Base-by-base conservation (phyloP, 768 basidiomycete genomes). In the Myochromella boudieri region DNA sequence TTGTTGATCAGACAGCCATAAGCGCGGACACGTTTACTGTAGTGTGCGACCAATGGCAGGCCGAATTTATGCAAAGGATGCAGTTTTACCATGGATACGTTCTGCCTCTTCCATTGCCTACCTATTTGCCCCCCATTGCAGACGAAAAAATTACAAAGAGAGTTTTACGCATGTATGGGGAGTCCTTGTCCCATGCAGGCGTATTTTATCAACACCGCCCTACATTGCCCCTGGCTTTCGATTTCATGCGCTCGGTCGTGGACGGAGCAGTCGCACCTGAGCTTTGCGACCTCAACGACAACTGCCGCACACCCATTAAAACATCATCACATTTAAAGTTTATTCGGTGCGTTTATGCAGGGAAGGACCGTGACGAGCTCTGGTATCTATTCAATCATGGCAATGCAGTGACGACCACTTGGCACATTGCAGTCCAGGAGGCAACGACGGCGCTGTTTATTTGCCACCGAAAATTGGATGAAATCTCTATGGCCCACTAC, bases 311-410 rank as follows among this genome's bases (percentile, higher is more conserved):
- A 9, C 24, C 34, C 1, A 6, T 48, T n/a, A 36, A 9, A 8
- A 14, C 21, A 9, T 48, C 34, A 12, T 3, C 20, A 14, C 14
- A 8, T 3, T 33, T 18, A 5, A 26, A 27, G 15, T 31, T 11
- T 15, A 9, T 48, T 18, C 14, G 20, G 15, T 20, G 34, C 28
- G 33, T 48, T 9, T n/a, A 29, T 8, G 22, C 17, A 22, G 17
- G 28, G n/a, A 34, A 24, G 2, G 34, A 36, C 18, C 27, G 22
- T 22, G 4, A 20, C 18, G 3, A 14, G 14, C 10, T 28, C 11
- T 12, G 36, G 1, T 48, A 48, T 21, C 36, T 42, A 40, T 36
- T 37, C 10, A 12, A 48, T 37, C 27, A 41, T 31, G 24, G 29
- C 20, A 12, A 3, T 6, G 3, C 3, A 8, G 29, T 20, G 8